phyloP scores from a whole-genome alignment of 225 moss, liverwort and hornwort species.

The Takakia lepidozioides region DNA sequence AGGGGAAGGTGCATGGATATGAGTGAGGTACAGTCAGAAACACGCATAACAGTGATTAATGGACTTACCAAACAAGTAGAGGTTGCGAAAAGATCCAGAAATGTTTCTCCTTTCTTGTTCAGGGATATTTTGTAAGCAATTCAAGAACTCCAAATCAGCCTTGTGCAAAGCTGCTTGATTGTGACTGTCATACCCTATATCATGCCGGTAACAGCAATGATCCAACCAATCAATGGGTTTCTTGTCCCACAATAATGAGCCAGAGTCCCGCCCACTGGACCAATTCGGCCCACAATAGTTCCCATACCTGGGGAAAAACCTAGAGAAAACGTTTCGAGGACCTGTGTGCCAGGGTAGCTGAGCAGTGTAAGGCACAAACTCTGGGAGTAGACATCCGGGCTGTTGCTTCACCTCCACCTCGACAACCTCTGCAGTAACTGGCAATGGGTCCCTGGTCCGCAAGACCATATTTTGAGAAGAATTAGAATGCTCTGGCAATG shows the following conservation, averaged over 20 bases:
- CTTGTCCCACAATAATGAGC: conserved; percentile 66
- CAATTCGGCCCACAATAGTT: conserved; percentile 92
- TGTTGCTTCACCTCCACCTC: neutral
- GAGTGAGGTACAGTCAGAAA: neutral
- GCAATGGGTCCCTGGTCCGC: conserved; percentile 7
- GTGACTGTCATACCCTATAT: conserved; percentile 53
- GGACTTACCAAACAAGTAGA: conserved; percentile 32
- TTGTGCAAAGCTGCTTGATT: conserved; percentile 26
- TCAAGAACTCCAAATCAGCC: conserved; percentile 31
- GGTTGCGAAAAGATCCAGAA: conserved; percentile 25
- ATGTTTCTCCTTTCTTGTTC: conserved; percentile 14
- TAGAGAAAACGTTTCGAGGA: conserved; percentile 43
- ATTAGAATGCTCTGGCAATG: conserved; percentile 4
- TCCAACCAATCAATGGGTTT: conserved; percentile 62
- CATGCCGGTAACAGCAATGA: conserved; percentile 76
- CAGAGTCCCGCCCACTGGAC: conserved; percentile 73
- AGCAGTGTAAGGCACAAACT: conserved; percentile 55
- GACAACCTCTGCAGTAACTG: conserved; percentile 15
- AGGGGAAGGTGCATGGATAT: no score
- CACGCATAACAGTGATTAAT: neutral
- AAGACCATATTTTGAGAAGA: no score
- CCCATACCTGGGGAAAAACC: conserved; percentile 75
- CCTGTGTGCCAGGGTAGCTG: conserved; percentile 71
- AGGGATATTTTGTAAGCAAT: conserved; percentile 33
- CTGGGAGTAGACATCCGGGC: conserved; percentile 35